Evolutionary conservation across 1,139 yeast genomes (phyloP).

Genomic region (Scheffersomyces cryptocercus): DNA sequence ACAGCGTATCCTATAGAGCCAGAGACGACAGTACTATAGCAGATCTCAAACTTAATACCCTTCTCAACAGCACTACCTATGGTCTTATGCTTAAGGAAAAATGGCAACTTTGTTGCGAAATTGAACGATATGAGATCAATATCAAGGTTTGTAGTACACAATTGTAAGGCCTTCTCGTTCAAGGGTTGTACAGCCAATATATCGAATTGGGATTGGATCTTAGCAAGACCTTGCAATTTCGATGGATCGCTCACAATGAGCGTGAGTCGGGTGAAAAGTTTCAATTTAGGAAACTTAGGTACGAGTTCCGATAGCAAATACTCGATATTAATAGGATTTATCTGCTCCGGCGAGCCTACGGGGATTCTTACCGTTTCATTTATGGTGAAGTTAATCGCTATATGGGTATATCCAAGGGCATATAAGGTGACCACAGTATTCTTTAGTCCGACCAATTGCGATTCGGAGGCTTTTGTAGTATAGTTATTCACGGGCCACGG

Average conservation of each 20-base stretch:
- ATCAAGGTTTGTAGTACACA: conserved; percentile 72
- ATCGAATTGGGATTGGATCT: conserved; percentile 67
- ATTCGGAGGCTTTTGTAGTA: conserved; percentile 35
- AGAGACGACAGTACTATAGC: conserved; percentile 57
- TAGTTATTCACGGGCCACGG: conserved; percentile 72
- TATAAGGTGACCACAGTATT: conserved; percentile 57
- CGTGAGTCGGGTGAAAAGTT: conserved; percentile 72
- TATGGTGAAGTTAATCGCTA: conserved; percentile 70
- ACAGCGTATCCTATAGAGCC: conserved; percentile 39
- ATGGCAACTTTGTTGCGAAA: conserved; percentile 66
- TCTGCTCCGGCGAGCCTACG: conserved; percentile 27
- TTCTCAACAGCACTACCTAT: conserved; percentile 80
- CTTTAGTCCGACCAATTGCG: conserved; percentile 46
- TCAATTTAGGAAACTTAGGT: conserved; percentile 42
- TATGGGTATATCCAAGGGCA: conserved; percentile 67
- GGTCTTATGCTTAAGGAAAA: conserved; percentile 78
- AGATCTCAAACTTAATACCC: conserved; percentile 81
- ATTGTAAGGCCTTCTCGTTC: conserved; percentile 75
- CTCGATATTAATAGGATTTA: conserved; percentile 40
- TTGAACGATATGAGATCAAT: conserved; percentile 80
- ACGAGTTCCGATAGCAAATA: conserved; percentile 20
- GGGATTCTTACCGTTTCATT: conserved; percentile 63
- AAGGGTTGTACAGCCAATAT: conserved; percentile 79
- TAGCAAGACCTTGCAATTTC: conserved; percentile 69
- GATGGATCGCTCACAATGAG: conserved; percentile 75